phyloP scores from a whole-genome alignment of 208 protist genomes.

The Balamuthia mandrillaris region DNA sequence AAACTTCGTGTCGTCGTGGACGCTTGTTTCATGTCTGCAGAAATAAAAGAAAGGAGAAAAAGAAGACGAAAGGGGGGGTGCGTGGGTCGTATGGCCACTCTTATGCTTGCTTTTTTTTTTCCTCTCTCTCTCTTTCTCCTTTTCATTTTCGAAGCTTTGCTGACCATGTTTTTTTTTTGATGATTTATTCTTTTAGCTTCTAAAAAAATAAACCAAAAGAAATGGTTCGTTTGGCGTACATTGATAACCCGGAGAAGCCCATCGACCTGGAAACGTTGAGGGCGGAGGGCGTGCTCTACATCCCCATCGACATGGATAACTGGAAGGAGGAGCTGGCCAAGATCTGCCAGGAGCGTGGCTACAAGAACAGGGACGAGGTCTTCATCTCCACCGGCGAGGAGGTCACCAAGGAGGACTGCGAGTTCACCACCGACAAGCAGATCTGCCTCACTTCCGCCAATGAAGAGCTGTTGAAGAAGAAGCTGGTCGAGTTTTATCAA shows the following conservation, averaged over 20 bases:
- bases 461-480: constrained; percentile 27
- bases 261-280: not conserved
- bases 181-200: too few relatives aligned
- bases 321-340: constrained; percentile 36
- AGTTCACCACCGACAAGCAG: constrained; percentile 21
- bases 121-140: too few relatives aligned
- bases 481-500: constrained; percentile 15
- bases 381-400: constrained; percentile 13
- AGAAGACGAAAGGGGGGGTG: too few relatives aligned
- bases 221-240: too few relatives aligned
- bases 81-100: too few relatives aligned
- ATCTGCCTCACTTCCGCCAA: constrained; percentile 7
- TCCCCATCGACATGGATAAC: not conserved
- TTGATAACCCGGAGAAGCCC: constrained; percentile 1
- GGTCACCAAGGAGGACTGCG: not conserved
- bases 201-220: too few relatives aligned
- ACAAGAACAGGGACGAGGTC: constrained; percentile 60
- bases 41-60: too few relatives aligned
- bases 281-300: constrained; percentile 19
- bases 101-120: too few relatives aligned
- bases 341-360: constrained; percentile 45
- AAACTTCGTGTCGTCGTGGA: too few relatives aligned
- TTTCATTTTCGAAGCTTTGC: too few relatives aligned
- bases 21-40: too few relatives aligned
- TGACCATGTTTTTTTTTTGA: too few relatives aligned